Evolutionary conservation across 345 rosid species (phyloP).

Genomic region (Turritis glabra): DNA sequence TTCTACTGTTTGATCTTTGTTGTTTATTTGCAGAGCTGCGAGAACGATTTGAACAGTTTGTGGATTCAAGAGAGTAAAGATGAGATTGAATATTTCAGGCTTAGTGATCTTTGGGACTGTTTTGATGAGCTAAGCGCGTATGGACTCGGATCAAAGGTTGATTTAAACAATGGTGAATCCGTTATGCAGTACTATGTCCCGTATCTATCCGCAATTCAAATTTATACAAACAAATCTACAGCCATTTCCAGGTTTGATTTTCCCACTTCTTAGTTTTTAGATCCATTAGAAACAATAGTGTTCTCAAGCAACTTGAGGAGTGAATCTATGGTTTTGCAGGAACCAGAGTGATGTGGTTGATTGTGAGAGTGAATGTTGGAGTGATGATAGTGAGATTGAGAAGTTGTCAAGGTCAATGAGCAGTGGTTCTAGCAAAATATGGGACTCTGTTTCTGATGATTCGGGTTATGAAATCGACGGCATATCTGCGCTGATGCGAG

Average conservation of each 20-base stretch:
- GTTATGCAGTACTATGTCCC: conserved; percentile 68
- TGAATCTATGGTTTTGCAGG: conserved; percentile 35
- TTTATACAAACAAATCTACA: conserved; percentile 51
- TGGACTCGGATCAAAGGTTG: conserved; percentile 53
- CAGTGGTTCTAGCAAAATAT: conserved; percentile 57
- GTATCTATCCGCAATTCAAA: conserved; percentile 71
- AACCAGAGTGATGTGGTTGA: conserved; percentile 43
- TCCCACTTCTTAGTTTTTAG: too few relatives aligned
- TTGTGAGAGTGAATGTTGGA: conserved; percentile 60
- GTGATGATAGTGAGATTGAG: conserved; percentile 63
- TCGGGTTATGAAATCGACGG: conserved; percentile 45
- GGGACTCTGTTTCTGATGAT: conserved; percentile 68
- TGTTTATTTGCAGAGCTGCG: conserved; percentile 43
- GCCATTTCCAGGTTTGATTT: conserved; percentile 52
- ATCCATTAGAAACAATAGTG: too few relatives aligned
- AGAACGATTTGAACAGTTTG: conserved; percentile 49
- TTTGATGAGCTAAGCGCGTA: conserved; percentile 77
- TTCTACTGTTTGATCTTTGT: not conserved
- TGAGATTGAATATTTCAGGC: conserved; percentile 47
- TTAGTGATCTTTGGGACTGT: conserved; percentile 76
- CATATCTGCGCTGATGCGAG: conserved; percentile 30
- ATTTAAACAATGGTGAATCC: conserved; percentile 38
- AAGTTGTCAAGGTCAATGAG: conserved; percentile 62
- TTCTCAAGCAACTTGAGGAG: not conserved
- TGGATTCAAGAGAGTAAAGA: conserved; percentile 60